phyloP scores from a whole-genome alignment of 1,139 yeast genomes.

The Yamadazyma spencermartinsiae region DNA sequence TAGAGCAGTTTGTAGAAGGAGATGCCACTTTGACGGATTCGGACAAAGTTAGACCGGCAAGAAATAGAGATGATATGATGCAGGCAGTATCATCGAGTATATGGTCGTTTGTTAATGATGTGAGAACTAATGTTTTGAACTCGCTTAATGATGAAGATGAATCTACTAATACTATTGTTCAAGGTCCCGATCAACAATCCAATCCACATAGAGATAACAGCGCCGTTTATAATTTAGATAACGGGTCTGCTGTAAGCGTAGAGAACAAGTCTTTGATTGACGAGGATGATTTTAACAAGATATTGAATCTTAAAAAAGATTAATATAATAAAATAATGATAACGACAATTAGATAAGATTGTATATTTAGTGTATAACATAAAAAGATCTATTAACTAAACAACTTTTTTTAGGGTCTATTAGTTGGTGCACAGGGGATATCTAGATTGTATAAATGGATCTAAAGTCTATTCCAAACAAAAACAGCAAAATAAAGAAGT shows the following conservation, averaged over 20 bases:
- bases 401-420: not conserved
- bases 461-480: too few relatives aligned
- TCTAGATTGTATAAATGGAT: not conserved
- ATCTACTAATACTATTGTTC: not conserved
- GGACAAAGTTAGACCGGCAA: not conserved
- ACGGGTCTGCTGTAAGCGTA: conserved; percentile 22
- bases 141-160: conserved; percentile 33
- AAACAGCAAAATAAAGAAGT: not conserved
- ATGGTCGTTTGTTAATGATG: conserved; percentile 49
- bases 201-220: conserved; percentile 1
- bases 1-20: conserved; percentile 13
- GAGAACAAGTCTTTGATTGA: conserved; percentile 7
- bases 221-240: conserved; percentile 27
- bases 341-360: not conserved
- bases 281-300: conserved; percentile 13
- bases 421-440: too few relatives aligned
- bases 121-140: conserved; percentile 38
- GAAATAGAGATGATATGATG: conserved; percentile 30
- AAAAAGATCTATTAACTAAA: not conserved
- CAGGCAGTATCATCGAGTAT: conserved; percentile 45
- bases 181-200: not conserved
- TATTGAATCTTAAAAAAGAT: conserved; percentile 5
- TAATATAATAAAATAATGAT: not conserved
- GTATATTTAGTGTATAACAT: conserved; percentile 1
- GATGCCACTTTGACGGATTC: conserved; percentile 18